Conservation (phyloP, 495 filamentous ascomycete species). For the Neurospora sp. region DNA sequence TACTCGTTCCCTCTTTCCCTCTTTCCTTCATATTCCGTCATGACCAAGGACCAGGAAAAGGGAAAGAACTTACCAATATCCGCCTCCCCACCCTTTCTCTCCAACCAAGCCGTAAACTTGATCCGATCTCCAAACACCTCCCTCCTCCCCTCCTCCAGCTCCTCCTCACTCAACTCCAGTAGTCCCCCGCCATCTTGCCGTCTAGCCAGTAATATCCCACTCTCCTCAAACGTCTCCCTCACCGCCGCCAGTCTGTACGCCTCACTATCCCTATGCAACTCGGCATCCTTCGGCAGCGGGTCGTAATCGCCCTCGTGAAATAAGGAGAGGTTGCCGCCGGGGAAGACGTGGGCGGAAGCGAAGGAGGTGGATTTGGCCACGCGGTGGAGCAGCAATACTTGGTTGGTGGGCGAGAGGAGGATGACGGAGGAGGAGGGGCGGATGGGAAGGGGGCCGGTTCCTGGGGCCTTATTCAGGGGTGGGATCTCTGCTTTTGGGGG, state of each 20-base stretch:
- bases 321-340: conserved; percentile 73
- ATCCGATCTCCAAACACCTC: conserved; percentile 51
- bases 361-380: conserved; percentile 76
- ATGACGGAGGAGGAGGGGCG: conserved; percentile 49
- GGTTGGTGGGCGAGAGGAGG: conserved; percentile 73
- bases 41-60: not conserved
- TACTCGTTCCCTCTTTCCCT: not conserved
- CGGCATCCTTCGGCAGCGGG: conserved; percentile 31
- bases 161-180: conserved; percentile 46
- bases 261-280: conserved; percentile 56
- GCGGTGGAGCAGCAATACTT: conserved; percentile 79
- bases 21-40: not conserved
- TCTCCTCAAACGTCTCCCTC: conserved; percentile 90
- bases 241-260: conserved; percentile 71
- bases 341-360: conserved; percentile 89
- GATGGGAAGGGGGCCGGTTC: not conserved
- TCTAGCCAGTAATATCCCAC: conserved; percentile 76
- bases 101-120: conserved; percentile 58
- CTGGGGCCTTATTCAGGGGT: not conserved
- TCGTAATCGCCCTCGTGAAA: conserved; percentile 59
- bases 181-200: conserved; percentile 21
- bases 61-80: conserved; percentile 45
- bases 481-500: not conserved
- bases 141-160: conserved; percentile 55
- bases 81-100: conserved; percentile 45